phyloP scores from a whole-genome alignment of 139 green algal genomes.

The Chlorella ohadii region DNA sequence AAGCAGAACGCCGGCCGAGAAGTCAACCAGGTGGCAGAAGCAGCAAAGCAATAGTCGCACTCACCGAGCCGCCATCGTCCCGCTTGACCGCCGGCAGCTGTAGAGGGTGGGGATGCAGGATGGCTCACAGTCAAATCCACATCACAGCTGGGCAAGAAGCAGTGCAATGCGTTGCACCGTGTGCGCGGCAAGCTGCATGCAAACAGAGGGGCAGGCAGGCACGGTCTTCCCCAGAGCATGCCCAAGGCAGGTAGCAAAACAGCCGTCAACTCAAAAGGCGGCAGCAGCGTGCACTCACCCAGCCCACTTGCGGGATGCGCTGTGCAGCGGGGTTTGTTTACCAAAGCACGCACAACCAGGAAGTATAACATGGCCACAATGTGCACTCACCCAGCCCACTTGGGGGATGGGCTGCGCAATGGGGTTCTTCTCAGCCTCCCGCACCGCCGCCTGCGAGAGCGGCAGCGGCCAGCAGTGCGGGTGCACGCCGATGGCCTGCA shows the following conservation, averaged over 20 bases:
- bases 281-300: not conserved
- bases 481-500: conserved; percentile 64
- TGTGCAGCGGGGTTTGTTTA: no score
- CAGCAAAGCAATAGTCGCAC: not conserved
- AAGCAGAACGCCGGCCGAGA: no score
- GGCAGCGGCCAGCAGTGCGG: conserved; percentile 56
- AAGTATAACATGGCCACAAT: no score
- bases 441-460: conserved; percentile 41
- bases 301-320: not conserved
- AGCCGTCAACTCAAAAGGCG: no score
- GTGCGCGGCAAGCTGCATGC: no score
- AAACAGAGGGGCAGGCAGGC: no score
- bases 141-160: not conserved
- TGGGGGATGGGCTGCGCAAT: conserved; percentile 27
- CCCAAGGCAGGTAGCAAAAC: no score
- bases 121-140: not conserved
- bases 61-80: not conserved
- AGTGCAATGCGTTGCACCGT: no score
- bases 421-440: conserved; percentile 39
- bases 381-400: not conserved
- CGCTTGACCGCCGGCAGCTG: conserved; percentile 15
- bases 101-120: not conserved
- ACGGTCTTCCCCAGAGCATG: no score
- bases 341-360: no score
- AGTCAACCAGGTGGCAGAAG: not conserved